phyloP scores from a whole-genome alignment of 257 asterid species.

The Jasminum sambac region DNA sequence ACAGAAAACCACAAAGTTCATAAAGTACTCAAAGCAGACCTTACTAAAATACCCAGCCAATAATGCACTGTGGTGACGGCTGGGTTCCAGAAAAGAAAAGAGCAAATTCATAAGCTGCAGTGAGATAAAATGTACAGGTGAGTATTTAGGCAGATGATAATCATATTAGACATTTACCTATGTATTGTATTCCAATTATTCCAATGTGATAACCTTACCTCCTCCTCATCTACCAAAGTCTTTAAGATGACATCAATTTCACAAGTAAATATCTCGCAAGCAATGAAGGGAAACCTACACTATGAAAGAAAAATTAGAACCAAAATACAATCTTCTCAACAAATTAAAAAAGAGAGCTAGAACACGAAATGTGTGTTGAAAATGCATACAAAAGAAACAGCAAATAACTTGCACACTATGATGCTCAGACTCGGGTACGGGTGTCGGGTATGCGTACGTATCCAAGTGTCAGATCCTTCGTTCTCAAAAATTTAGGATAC shows the following conservation, averaged over 20 bases:
- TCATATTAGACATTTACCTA: constrained; percentile 17
- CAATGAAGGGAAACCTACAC: constrained; percentile 91
- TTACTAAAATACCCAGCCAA: constrained; percentile 98
- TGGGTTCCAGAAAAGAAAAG: constrained; percentile 93
- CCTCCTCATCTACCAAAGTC: constrained; percentile 93
- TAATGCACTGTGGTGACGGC: constrained; percentile 77
- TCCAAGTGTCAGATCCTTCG: too few relatives aligned
- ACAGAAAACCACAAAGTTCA: constrained; percentile 14
- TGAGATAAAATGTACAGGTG: constrained; percentile 22
- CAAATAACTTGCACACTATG: too few relatives aligned
- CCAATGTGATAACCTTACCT: constrained; percentile 48
- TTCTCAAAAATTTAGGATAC: too few relatives aligned
- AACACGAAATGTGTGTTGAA: background rate
- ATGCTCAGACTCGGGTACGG: too few relatives aligned
- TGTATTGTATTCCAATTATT: constrained; percentile 15
- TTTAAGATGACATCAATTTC: constrained; percentile 97
- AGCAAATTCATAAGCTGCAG: constrained; percentile 92
- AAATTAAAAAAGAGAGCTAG: constrained; percentile 1
- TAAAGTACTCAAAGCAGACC: constrained; percentile 44
- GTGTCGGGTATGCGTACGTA: too few relatives aligned
- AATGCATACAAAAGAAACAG: constrained; percentile 1
- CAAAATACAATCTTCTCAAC: constrained; percentile 19
- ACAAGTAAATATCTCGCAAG: constrained; percentile 94
- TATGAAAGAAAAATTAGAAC: constrained; percentile 24
- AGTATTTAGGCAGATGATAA: constrained; percentile 24